These are phyloP conservation scores for Beta macrorhiza DNA, from an alignment of 179 eudicot species.

Conservation along the genomic window DNA sequence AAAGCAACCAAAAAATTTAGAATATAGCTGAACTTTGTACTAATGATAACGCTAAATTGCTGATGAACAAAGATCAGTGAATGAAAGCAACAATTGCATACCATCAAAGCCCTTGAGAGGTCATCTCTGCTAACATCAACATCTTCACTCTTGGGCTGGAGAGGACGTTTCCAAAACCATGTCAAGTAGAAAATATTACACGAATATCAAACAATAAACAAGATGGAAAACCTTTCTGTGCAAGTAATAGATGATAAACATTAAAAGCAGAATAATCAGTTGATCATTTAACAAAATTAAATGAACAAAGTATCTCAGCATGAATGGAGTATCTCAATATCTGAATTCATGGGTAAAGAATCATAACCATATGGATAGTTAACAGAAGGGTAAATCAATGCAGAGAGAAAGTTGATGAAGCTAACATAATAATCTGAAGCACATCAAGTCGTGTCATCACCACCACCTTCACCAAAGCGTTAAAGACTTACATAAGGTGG, in stretches of 20 bases:
- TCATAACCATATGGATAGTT: background rate
- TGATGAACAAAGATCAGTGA: background rate
- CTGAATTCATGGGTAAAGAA: background rate
- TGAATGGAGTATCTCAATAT: background rate
- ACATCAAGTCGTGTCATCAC: background rate
- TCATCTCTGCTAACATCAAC: slow-evolving; percentile 74
- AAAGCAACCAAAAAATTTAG: background rate
- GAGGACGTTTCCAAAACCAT: background rate
- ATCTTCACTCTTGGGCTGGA: slow-evolving; percentile 76
- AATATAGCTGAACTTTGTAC: background rate
- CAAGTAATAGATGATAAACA: background rate
- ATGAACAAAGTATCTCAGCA: background rate
- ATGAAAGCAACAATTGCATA: slow-evolving; percentile 33
- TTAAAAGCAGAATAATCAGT: background rate
- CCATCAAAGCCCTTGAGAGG: slow-evolving; percentile 85
- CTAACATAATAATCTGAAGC: background rate
- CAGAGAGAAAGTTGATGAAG: background rate
- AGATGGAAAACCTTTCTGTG: slow-evolving; percentile 9
- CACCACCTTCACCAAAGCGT: slow-evolving; percentile 9
- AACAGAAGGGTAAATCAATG: background rate
- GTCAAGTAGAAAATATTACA: background rate
- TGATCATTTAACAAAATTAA: background rate
- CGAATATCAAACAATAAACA: slow-evolving; percentile 7
- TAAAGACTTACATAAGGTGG: background rate
- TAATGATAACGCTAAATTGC: background rate